Evolutionary conservation across 78 protist genomes (phyloP), one percentile per base, ranked within the genome.

Genomic region (Corallochytrium limacisporum): DNA sequence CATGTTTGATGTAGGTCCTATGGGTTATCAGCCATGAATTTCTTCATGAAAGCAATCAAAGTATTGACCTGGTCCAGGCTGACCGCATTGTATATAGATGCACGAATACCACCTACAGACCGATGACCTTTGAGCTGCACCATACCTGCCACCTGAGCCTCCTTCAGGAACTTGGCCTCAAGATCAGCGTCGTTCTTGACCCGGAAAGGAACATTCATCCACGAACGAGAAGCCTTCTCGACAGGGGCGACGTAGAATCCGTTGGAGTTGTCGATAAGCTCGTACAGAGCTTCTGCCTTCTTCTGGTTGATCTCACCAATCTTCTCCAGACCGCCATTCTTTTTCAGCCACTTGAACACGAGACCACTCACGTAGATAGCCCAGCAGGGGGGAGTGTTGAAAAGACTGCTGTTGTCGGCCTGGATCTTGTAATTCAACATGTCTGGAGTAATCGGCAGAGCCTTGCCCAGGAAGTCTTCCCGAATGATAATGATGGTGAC

Each of bases 81-180:
- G 53, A 83, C 66, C 31, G 95, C 93, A 67, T 92, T 92, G 70
- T 92, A 92, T 49, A 88, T 26, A 35, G 92, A 85, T 4, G 85
- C 94, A 40, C 97, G 77, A 40, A 90, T 33, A 16, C 91, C 93
- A 37, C 97, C 97, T 29, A 88, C 93, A 9, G 86, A 76, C 70
- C 74, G 7, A 37, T 67, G 74, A 13, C 74, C 74, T 42, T 51
- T 49, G n/a, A 67, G 60, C 37, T 53, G 61, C 15, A 61, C 33
- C 49, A 84, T 53, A 51, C 73, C 76, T 18, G 33, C 22, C 26
- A 69, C 38, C 22, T 28, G 51, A 35, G 94, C 94, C 38, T 72
- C 84, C 31, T 42, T 60, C 10, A 87, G 6, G 49, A 87, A 89
- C 65, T 55, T 51, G 43, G 16, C 38, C 22, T 69, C 84, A 8